Conservation (phyloP, 2,329 filamentous ascomycete genomes). For the Malbranchea cinnamomea region DNA sequence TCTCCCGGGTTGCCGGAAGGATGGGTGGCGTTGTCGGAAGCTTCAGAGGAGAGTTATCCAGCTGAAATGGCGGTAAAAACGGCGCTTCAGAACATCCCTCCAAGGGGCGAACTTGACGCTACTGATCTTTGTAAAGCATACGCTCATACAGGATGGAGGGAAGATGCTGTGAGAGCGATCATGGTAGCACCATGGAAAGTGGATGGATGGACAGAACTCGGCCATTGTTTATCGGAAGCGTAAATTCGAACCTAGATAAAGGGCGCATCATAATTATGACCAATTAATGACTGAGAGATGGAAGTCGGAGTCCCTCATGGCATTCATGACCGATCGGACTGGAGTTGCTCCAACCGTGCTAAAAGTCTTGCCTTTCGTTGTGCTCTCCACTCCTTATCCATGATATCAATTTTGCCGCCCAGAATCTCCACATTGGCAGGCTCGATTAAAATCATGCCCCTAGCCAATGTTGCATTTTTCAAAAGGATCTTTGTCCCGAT, state of each 20-base stretch:
- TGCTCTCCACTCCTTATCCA: slow-evolving; percentile 65
- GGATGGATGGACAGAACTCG: slow-evolving; percentile 45
- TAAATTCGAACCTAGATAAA: neutral
- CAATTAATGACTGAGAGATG: neutral
- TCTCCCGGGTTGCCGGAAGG: slow-evolving; percentile 64
- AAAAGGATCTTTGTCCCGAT: slow-evolving; percentile 77
- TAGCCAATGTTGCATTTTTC: slow-evolving; percentile 46
- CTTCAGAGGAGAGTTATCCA: slow-evolving; percentile 38
- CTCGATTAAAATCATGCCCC: slow-evolving; percentile 67
- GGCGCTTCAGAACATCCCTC: slow-evolving; percentile 60
- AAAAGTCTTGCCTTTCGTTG: slow-evolving; percentile 55
- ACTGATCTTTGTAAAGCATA: slow-evolving; percentile 58
- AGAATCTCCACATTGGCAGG: slow-evolving; percentile 52
- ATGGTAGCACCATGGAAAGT: slow-evolving; percentile 67
- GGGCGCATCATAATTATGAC: neutral
- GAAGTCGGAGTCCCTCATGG: neutral
- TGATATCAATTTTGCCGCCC: slow-evolving; percentile 73
- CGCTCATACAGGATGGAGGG: slow-evolving; percentile 53
- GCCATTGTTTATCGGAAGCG: slow-evolving; percentile 15
- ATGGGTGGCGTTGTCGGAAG: slow-evolving; percentile 60
- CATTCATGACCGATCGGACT: slow-evolving; percentile 1
- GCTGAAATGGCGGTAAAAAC: slow-evolving; percentile 71
- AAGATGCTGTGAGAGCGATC: slow-evolving; percentile 62
- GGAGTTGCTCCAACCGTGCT: slow-evolving; percentile 35
- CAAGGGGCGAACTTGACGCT: slow-evolving; percentile 51